These are phyloP conservation scores for Aspergillus spinulosporus DNA, from an alignment of 2,329 filamentous ascomycete species.

Conservation along the genomic window DNA sequence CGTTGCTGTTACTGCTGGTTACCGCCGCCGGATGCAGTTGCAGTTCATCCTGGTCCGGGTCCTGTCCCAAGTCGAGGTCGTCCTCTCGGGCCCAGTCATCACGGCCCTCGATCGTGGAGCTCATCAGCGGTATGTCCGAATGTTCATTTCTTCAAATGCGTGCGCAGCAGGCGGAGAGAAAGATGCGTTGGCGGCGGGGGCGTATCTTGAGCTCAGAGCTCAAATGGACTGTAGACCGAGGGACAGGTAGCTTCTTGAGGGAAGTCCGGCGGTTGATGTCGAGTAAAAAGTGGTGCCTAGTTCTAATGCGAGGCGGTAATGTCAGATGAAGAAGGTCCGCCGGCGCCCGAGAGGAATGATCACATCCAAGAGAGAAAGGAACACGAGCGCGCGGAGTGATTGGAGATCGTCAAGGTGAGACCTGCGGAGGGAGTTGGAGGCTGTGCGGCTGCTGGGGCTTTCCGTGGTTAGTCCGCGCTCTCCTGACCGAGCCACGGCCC, in stretches of 20 bases:
- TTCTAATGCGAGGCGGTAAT: neutral
- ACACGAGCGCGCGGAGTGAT: constrained; percentile 7
- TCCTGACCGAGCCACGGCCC: constrained; percentile 8
- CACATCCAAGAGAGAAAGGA: neutral
- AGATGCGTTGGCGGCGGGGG: neutral
- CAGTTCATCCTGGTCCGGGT: constrained; percentile 33
- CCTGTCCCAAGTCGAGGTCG: constrained; percentile 48
- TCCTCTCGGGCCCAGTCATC: constrained; percentile 62
- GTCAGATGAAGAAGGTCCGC: neutral
- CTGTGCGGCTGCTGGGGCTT: constrained; percentile 8
- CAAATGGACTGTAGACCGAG: neutral
- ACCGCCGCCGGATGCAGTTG: constrained; percentile 27
- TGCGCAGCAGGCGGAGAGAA: neutral
- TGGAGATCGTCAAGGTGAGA: constrained; percentile 6
- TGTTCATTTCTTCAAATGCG: constrained; percentile 51
- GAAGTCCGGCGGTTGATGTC: neutral
- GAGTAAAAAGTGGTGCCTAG: neutral
- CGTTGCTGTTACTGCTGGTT: constrained; percentile 23
- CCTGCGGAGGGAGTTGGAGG: constrained; percentile 8
- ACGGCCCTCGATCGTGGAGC: constrained; percentile 65
- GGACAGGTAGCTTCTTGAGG: neutral
- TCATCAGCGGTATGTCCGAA: constrained; percentile 61
- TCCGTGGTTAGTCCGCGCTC: constrained; percentile 8
- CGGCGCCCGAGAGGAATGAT: constrained; percentile 1
- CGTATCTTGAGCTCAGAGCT: neutral